Percentiles rank a stretch among this genome's conserved stretches.
phyloP scores from a whole-genome alignment of 2,329 filamentous ascomycete genomes.

The Coccinonectria pachysandricola region DNA sequence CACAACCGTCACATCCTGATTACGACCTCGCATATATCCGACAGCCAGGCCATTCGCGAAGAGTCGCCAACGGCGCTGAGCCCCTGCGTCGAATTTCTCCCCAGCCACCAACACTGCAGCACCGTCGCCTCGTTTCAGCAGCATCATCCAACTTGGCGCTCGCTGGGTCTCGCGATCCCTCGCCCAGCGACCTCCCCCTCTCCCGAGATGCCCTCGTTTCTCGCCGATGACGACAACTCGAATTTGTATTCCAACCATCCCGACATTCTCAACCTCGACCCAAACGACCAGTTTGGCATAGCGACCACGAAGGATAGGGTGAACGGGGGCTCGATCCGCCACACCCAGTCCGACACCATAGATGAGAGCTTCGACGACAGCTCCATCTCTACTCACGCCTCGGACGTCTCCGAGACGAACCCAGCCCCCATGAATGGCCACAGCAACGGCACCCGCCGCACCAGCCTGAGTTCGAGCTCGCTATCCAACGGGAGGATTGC shows the following conservation, averaged over 20 bases:
- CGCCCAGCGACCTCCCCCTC: constrained; percentile 11
- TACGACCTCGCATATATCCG: too few species aligned
- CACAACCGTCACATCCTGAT: too few species aligned
- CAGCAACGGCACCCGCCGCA: constrained; percentile 21
- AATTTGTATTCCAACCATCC: constrained; percentile 31
- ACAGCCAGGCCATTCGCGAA: too few species aligned
- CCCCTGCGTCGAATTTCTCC: constrained; percentile 3
- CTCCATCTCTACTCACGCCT: constrained; percentile 43
- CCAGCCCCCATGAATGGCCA: constrained; percentile 34
- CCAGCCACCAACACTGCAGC: constrained; percentile 10
- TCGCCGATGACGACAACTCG: constrained; percentile 35
- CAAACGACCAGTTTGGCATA: constrained; percentile 27
- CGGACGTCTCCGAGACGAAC: constrained; percentile 37
- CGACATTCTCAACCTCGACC: constrained; percentile 35
- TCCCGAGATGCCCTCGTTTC: constrained; percentile 45
- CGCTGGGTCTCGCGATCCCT: constrained; percentile 12
- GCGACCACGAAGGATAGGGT: constrained; percentile 23
- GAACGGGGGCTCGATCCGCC: constrained; percentile 27
- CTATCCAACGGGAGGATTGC: constrained; percentile 44
- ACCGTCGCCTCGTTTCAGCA: constrained; percentile 15
- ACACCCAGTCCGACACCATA: constrained; percentile 35
- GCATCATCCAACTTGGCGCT: constrained; percentile 15
- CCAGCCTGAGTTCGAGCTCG: constrained; percentile 46
- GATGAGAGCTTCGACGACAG: constrained; percentile 45
- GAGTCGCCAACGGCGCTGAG: too few species aligned